Conservation (phyloP, 2,329 filamentous ascomycete genomes). For the Aspergillus uvarum region DNA sequence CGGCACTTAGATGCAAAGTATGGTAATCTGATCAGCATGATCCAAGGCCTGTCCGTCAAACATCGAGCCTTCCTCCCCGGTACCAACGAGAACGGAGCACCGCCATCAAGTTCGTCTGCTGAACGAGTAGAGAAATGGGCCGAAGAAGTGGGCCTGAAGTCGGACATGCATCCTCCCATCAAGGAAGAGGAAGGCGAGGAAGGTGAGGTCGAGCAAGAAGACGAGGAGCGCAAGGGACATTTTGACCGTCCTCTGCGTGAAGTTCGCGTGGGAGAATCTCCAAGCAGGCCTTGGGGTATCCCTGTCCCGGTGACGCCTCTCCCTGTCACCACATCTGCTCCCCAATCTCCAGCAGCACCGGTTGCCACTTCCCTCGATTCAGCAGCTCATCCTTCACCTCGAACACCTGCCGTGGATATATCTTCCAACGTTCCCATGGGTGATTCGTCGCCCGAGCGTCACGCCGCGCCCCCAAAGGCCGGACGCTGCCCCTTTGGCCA, state of each 20-base stretch:
- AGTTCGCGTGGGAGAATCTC: constrained; percentile 88
- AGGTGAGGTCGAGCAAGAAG: constrained; percentile 42
- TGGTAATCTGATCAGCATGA: constrained; percentile 89
- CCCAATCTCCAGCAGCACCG: constrained; percentile 26
- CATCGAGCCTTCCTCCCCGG: constrained; percentile 83
- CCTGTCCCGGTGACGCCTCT: constrained; percentile 63
- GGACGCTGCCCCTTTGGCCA: constrained; percentile 40
- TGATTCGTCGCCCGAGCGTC: constrained; percentile 6
- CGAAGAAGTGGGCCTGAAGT: constrained; percentile 65
- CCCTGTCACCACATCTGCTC: constrained; percentile 27
- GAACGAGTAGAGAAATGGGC: constrained; percentile 85
- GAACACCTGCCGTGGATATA: constrained; percentile 14
- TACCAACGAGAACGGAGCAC: constrained; percentile 29
- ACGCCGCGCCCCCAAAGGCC: constrained; percentile 18
- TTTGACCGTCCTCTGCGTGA: constrained; percentile 87
- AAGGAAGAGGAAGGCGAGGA: constrained; percentile 41
- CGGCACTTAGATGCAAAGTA: constrained; percentile 92
- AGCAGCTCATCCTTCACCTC: constrained; percentile 16
- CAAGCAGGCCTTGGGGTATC: constrained; percentile 91
- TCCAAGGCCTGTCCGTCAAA: constrained; percentile 80
- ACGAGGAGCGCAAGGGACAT: constrained; percentile 65
- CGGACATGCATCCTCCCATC: constrained; percentile 39
- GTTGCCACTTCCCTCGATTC: constrained; percentile 17
- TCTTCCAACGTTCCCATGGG: constrained; percentile 14
- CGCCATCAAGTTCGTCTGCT: constrained; percentile 52